A percentile compares a stretch with the other conserved stretches of the same genome.
Conservation (phyloP, 1,284 basidiomycete species). For the Cryptococcus deneoformans region DNA sequence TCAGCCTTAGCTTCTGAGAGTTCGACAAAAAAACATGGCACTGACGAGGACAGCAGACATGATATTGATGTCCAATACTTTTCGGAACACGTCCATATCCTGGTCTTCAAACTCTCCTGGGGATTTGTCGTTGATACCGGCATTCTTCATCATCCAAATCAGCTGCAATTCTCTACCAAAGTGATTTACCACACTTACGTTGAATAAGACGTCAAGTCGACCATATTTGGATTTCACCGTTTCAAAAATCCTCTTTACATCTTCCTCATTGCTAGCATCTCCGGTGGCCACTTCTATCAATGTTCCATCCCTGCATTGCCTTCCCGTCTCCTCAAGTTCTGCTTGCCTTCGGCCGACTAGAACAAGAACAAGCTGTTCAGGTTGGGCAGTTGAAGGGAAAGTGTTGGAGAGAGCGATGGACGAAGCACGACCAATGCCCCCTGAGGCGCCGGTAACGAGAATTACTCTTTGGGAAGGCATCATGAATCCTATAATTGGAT, state of each 20-base stretch:
- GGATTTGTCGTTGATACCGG: conserved; percentile 57
- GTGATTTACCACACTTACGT: conserved; percentile 53
- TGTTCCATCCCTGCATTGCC: conserved; percentile 34
- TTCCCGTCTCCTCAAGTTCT: conserved; percentile 60
- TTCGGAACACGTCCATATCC: conserved; percentile 60
- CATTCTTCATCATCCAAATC: conserved; percentile 39
- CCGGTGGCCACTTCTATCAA: conserved; percentile 55
- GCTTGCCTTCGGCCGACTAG: conserved; percentile 59
- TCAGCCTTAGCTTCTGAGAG: no score
- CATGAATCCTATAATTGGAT: no score
- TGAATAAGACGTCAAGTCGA: conserved; percentile 71
- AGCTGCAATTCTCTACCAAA: neutral
- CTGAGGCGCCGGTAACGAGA: conserved; percentile 47
- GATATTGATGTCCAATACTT: conserved; percentile 67
- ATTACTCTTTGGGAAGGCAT: conserved; percentile 20
- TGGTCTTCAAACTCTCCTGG: conserved; percentile 60
- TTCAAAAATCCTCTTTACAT: conserved; percentile 56
- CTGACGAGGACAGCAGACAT: conserved; percentile 61
- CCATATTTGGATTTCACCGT: conserved; percentile 60
- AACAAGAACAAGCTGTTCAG: conserved; percentile 58
- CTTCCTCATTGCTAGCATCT: conserved; percentile 54
- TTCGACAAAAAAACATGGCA: neutral
- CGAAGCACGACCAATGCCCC: conserved; percentile 55
- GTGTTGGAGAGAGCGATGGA: conserved; percentile 58
- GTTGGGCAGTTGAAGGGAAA: conserved; percentile 36